Evolutionary conservation across 2,329 filamentous ascomycete species (phyloP), one percentile per base, ranked within the genome.

Genomic region (Bipolaris cookei): DNA sequence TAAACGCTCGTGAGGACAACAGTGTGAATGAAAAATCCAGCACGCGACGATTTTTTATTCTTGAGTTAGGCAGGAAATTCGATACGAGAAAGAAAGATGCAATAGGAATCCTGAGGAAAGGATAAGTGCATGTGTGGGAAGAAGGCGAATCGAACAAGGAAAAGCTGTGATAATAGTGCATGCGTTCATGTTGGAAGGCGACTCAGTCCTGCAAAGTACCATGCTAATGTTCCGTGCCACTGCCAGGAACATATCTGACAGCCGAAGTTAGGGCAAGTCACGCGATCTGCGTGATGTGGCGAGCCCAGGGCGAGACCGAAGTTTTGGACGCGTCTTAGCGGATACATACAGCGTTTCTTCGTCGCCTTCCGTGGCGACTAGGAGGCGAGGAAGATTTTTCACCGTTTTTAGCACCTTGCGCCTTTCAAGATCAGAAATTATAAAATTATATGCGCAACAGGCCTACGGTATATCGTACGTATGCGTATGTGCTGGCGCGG

Each of bases 1-100:
- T 62, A 56, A 65, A 62, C 41, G 58, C 42, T 43, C 61, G 67
- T 69, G 63, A 59, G 62, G 68, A 61, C 64, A 70, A 74, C 73
- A 75, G 53, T 23, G 64, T 72, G 68, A 48, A 30, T 30, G 44
- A 45, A 50, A 43, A 44, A 23, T 25, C 13, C 39, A 14, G 34
- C 14, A 25, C 35, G 10, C 8, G 21, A 43, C 34, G 30, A n/a
- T 16, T 14, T 10, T 10, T 39, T 20, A 32, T 11, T 38, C 20
- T 32, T 23, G 14, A 13, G 34, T 46, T 14, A 46, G 8, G 4
- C 3, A 13, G 28, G 37, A 20, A 49, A 41, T 28, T 32, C 6
- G 25, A 55, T 6, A 13, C 35, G 6, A 34, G 16, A 20, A 23
- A 35, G 25, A 6, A 37, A 50, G 32, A 30, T 25, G 14, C 21